These are phyloP conservation scores for Madurella mycetomatis DNA, from an alignment of 2,329 filamentous ascomycete species.

Conservation along the genomic window DNA sequence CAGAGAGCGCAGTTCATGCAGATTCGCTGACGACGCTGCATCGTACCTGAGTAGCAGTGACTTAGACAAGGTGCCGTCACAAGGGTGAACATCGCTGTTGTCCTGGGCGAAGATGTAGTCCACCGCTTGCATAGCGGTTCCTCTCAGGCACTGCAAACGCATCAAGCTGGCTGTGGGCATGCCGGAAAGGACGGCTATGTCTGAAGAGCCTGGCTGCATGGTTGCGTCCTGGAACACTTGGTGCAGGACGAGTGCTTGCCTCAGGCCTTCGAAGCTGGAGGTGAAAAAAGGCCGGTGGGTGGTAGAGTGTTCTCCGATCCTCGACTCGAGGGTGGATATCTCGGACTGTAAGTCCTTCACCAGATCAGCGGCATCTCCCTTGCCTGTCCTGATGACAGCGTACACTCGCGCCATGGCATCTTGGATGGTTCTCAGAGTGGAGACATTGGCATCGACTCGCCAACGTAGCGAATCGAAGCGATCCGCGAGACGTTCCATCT, in stretches of 20 bases:
- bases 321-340: conserved; percentile 48
- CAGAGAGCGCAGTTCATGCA: conserved; percentile 59
- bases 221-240: conserved; percentile 22
- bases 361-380: conserved; percentile 42
- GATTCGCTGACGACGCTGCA: conserved; percentile 46
- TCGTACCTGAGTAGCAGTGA: conserved; percentile 54
- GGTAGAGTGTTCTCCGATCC: conserved; percentile 39
- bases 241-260: conserved; percentile 48
- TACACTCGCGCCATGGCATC: conserved; percentile 54
- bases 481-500: conserved; percentile 52
- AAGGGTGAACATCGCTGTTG: conserved; percentile 36
- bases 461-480: conserved; percentile 59
- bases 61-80: conserved; percentile 44
- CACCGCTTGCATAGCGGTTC: conserved; percentile 42
- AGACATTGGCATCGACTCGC: conserved; percentile 50
- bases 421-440: conserved; percentile 51
- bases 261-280: conserved; percentile 52
- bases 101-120: conserved; percentile 40
- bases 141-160: conserved; percentile 38
- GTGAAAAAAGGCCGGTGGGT: conserved; percentile 48
- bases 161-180: conserved; percentile 41
- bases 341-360: conserved; percentile 47
- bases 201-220: conserved; percentile 28
- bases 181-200: conserved; percentile 47
- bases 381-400: conserved; percentile 46